These are phyloP conservation scores for Fraxinus angustifolia DNA, from an alignment of 305 asterid species.

Conservation along the genomic window DNA sequence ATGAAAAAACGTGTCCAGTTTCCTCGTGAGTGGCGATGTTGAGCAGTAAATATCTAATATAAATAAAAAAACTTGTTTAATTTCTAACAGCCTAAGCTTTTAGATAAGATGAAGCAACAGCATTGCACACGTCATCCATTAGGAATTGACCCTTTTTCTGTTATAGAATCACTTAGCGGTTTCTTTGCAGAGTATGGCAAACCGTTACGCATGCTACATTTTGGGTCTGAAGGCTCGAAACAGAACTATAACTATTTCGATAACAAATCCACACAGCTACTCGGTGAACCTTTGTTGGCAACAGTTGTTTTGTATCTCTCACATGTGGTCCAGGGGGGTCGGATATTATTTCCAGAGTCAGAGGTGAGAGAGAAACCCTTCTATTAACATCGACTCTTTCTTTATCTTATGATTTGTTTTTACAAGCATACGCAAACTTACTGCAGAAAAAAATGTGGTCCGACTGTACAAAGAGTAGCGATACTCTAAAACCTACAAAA, in stretches of 20 bases:
- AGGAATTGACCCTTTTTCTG: conserved; percentile 4
- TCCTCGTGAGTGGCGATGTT: background rate
- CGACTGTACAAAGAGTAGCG: conserved; percentile 43
- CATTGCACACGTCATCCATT: background rate
- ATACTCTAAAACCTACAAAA: conserved; percentile 40
- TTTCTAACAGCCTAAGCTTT: background rate
- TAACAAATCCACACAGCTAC: conserved; percentile 27
- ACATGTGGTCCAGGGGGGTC: conserved; percentile 60
- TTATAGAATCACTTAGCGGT: background rate
- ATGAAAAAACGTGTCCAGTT: background rate
- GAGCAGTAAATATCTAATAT: background rate
- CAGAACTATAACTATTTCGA: conserved; percentile 39
- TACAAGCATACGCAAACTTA: conserved; percentile 17
- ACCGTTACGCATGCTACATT: conserved; percentile 47
- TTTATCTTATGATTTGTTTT: conserved; percentile 13
- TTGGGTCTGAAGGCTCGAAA: conserved; percentile 43
- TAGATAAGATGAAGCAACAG: background rate
- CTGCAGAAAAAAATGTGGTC: conserved; percentile 53
- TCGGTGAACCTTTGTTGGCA: conserved; percentile 54
- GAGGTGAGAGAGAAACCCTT: conserved; percentile 38
- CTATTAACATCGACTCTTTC: background rate
- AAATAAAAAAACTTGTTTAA: background rate
- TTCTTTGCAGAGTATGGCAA: conserved; percentile 50
- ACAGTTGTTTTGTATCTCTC: conserved; percentile 77
- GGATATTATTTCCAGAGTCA: conserved; percentile 64